A percentile compares a stretch with the other conserved stretches of the same genome.
These are phyloP conservation scores for Hanseniaspora meyeri DNA, from an alignment of 805 yeast species.

Conservation along the genomic window DNA sequence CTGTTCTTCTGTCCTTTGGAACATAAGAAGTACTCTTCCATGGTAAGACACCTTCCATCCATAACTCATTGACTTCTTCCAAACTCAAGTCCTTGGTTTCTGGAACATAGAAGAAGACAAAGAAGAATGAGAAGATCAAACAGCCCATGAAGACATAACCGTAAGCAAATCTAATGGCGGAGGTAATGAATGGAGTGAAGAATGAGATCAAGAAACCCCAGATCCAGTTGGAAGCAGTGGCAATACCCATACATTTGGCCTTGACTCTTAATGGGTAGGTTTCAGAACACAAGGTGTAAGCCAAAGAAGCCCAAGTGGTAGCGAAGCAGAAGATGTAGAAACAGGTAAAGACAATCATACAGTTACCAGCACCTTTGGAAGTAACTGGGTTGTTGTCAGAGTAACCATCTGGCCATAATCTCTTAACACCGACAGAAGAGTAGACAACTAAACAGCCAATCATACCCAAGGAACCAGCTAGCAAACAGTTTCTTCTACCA, in stretches of 20 bases:
- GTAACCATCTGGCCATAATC: constrained; percentile 29
- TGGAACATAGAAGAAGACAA: constrained; percentile 58
- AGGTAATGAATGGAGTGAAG: constrained; percentile 62
- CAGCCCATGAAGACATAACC: constrained; percentile 58
- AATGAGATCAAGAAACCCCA: constrained; percentile 58
- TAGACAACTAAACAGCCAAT: constrained; percentile 33
- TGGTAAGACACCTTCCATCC: constrained; percentile 32
- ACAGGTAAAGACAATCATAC: constrained; percentile 30
- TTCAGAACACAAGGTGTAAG: constrained; percentile 49
- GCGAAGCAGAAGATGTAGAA: constrained; percentile 55
- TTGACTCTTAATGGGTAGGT: constrained; percentile 58
- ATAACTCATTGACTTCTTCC: constrained; percentile 68
- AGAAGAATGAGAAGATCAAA: constrained; percentile 45
- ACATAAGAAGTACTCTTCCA: constrained; percentile 41
- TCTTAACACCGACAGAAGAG: constrained; percentile 48
- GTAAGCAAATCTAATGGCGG: constrained; percentile 53
- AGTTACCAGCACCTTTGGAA: constrained; percentile 26
- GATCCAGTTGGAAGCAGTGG: constrained; percentile 48
- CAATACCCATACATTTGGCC: constrained; percentile 41
- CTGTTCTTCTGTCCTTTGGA: constrained; percentile 34
- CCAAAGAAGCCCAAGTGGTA: constrained; percentile 58
- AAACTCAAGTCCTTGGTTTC: constrained; percentile 73
- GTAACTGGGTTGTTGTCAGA: constrained; percentile 23
- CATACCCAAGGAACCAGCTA: constrained; percentile 38
- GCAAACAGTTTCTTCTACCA: constrained; percentile 38